These are phyloP conservation scores for Dactylonectria estremocensis DNA, from an alignment of 2,329 filamentous ascomycete species.

Conservation along the genomic window DNA sequence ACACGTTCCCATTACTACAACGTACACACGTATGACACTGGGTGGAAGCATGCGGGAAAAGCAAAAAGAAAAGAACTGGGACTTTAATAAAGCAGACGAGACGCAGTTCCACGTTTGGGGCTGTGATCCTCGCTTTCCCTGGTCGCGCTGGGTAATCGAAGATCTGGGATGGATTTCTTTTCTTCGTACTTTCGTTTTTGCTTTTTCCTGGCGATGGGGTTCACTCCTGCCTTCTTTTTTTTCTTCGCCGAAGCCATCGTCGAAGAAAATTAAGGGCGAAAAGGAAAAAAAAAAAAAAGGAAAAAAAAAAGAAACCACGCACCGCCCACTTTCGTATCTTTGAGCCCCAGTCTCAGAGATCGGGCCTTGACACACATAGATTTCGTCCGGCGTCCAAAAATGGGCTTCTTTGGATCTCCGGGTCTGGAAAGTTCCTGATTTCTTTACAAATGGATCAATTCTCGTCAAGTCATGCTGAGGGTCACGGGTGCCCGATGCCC, in stretches of 20 bases:
- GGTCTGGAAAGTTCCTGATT: background rate
- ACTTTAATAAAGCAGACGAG: background rate
- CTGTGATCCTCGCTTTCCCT: background rate
- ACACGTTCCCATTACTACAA: too few species aligned
- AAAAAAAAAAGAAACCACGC: background rate
- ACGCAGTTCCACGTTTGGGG: background rate
- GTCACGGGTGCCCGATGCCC: background rate
- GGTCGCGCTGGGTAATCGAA: background rate
- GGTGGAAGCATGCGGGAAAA: slow-evolving; percentile 8
- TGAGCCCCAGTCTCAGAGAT: background rate
- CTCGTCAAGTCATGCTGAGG: background rate
- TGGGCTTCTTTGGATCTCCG: background rate
- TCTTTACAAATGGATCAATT: background rate
- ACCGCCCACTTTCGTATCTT: background rate
- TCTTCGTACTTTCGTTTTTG: background rate
- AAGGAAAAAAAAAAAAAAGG: background rate
- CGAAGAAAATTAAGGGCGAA: background rate
- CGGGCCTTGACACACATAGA: background rate
- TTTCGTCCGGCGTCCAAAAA: background rate
- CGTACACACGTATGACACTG: too few species aligned
- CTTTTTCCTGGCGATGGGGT: background rate
- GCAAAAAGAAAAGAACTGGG: slow-evolving; percentile 1
- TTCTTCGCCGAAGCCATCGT: background rate
- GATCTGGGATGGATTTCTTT: background rate
- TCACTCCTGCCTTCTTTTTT: background rate